Base-by-base conservation (phyloP, 2,329 filamentous ascomycete species). In the Diaporthe amygdali region DNA sequence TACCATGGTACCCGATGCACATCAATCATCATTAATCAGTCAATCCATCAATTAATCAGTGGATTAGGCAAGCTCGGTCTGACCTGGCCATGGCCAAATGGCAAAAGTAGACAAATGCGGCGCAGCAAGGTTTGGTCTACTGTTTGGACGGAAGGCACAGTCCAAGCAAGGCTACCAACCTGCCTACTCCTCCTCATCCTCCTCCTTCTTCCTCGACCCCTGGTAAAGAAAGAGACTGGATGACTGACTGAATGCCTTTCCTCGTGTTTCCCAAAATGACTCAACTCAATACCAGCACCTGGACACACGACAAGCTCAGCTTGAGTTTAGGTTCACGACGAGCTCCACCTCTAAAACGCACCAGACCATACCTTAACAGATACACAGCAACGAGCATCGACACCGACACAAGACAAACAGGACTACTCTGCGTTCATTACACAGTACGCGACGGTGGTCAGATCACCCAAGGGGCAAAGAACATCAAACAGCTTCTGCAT, bases 91-190 rank as follows among this genome's bases (percentile, higher is more conserved):
- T 22, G 20, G 9, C n/a, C 5, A 37, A 10, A 2, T 14, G 20
- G 25, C 10, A 20, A 47, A 22, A 34, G 41, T 49, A 30, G 59
- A 10, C 8, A 39, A 56, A n/a, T n/a, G n/a, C 14, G 59, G 44
- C 41, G 22, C 30, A 25, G 44, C 30, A 49, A 64, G 59, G 59
- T 37, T 64, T 34, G 59, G 59, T 14, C 59, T 64, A 64, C 30
- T 64, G 59, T 49, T 25, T 64, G 39, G 59, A 64, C 59, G 27
- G 46, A n/a, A n/a, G 56, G 56, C 56, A 63, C 56, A 37, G 41
- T 46, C 12, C 30, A 39, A 34, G 22, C 20, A 22, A 55, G 51
- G 32, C 51, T 55, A 30, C 54, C 34, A 25, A n/a, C 32, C 22
- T n/a, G n/a, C n/a, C n/a, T n/a, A n/a, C 32, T 56, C n/a, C 37